Percentiles rank a stretch among this genome's conserved stretches.
Conservation (phyloP, 805 yeast genomes). For the Sugiyamaella mastotermitis region DNA sequence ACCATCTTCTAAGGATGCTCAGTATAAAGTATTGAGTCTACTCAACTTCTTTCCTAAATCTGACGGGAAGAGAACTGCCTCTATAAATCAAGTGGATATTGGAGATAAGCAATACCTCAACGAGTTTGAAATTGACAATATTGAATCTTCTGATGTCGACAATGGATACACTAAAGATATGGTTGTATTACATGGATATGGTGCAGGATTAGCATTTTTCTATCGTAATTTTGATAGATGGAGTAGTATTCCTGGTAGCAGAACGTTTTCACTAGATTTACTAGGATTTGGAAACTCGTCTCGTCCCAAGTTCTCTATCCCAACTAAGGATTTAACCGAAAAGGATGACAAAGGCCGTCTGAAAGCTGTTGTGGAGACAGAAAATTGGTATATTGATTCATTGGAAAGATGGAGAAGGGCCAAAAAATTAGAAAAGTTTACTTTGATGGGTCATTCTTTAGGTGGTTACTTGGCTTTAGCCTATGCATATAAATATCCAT, state of each 20-base stretch:
- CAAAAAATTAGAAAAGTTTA: slow-evolving; percentile 45
- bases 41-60: slow-evolving; percentile 44
- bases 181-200: slow-evolving; percentile 86
- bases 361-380: slow-evolving; percentile 41
- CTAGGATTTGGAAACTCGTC: slow-evolving; percentile 89
- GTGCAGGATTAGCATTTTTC: slow-evolving; percentile 83
- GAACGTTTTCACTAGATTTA: slow-evolving; percentile 79
- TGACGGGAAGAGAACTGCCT: slow-evolving; percentile 27
- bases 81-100: slow-evolving; percentile 42
- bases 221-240: slow-evolving; percentile 60
- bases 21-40: slow-evolving; percentile 45
- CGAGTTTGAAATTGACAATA: slow-evolving; percentile 54
- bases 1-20: slow-evolving; percentile 33
- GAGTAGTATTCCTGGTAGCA: slow-evolving; percentile 42
- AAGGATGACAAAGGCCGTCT: slow-evolving; percentile 21
- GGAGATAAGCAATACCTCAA: slow-evolving; percentile 53
- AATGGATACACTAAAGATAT: slow-evolving; percentile 43
- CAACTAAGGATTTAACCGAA: slow-evolving; percentile 25
- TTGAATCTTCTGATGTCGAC: neutral
- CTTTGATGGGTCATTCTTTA: slow-evolving; percentile 80
- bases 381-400: slow-evolving; percentile 59
- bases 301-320: slow-evolving; percentile 47
- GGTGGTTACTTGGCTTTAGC: slow-evolving; percentile 80
- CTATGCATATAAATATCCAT: slow-evolving; percentile 58
- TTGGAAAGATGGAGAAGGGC: slow-evolving; percentile 55